A percentile compares a stretch with the other conserved stretches of the same genome.
These are phyloP conservation scores for Colletotrichum sp. DNA, from an alignment of 2,329 filamentous ascomycete species.

Conservation along the genomic window DNA sequence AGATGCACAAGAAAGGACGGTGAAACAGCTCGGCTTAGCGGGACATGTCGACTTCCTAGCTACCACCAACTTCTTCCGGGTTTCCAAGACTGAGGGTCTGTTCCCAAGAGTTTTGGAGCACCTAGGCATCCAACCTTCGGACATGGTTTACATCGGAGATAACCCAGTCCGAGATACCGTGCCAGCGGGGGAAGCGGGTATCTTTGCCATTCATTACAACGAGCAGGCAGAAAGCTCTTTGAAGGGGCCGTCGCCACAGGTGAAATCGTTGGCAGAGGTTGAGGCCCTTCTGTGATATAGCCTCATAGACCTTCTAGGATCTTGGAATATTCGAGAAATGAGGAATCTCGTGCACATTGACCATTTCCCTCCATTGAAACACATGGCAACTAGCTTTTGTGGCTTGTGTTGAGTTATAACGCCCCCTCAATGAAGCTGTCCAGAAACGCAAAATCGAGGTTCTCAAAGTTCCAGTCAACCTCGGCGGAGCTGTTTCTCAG, in stretches of 20 bases:
- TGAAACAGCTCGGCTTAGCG: conserved; percentile 33
- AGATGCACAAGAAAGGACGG: conserved; percentile 50
- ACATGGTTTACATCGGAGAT: conserved; percentile 35
- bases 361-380: not conserved
- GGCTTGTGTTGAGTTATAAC: not conserved
- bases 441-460: not conserved
- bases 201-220: conserved; percentile 31
- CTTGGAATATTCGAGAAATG: not conserved
- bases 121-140: conserved; percentile 25
- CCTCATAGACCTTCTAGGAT: not conserved
- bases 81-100: conserved; percentile 31
- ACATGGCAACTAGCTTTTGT: not conserved
- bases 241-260: conserved; percentile 3
- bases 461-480: not conserved
- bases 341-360: not conserved
- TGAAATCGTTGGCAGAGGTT: conserved; percentile 21
- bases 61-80: conserved; percentile 33
- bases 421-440: not conserved
- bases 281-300: conserved; percentile 13
- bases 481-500: not conserved
- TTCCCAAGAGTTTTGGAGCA: conserved; percentile 31
- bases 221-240: conserved; percentile 21
- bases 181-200: conserved; percentile 30
- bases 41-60: conserved; percentile 33
- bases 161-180: conserved; percentile 31